Percentiles rank a stretch among this genome's conserved stretches.
Evolutionary conservation across 345 rosid species (phyloP).

Genomic region (Bruguiera sexangula): DNA sequence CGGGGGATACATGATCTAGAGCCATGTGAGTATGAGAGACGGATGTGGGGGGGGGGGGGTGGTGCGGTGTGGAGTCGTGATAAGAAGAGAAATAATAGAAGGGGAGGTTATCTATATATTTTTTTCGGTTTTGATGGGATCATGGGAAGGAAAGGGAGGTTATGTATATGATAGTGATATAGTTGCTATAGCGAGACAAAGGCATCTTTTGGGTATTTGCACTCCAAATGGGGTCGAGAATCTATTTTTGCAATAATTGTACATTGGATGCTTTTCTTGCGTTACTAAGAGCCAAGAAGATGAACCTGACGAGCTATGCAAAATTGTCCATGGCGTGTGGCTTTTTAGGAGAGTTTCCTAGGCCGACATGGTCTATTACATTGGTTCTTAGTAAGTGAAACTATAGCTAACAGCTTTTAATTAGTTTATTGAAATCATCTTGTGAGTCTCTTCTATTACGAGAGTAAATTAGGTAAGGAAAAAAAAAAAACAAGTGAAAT

Average conservation of each 20-base stretch:
- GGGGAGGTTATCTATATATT: neutral
- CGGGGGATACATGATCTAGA: slow-evolving; percentile 9
- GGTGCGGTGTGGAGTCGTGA: neutral
- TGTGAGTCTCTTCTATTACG: too few relatives aligned
- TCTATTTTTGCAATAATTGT: neutral
- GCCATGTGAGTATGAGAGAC: slow-evolving; percentile 17
- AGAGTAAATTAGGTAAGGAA: too few relatives aligned
- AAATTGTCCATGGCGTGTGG: neutral
- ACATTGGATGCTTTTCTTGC: neutral
- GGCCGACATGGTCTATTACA: neutral
- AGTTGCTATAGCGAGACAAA: slow-evolving; percentile 16
- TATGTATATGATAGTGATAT: neutral
- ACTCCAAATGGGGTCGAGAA: neutral
- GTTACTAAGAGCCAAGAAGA: neutral
- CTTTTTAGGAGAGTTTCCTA: neutral
- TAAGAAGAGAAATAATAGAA: too few relatives aligned
- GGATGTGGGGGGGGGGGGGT: neutral
- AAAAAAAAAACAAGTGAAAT: too few relatives aligned
- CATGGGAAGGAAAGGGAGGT: neutral
- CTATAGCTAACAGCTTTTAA: too few relatives aligned
- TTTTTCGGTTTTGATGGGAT: slow-evolving; percentile 1
- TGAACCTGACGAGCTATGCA: neutral
- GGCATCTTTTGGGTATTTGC: slow-evolving; percentile 11
- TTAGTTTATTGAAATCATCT: too few relatives aligned
- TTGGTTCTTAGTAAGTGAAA: too few relatives aligned